A percentile compares a stretch with the other conserved stretches of the same genome.
Evolutionary conservation across 2,329 filamentous ascomycete genomes (phyloP).

Genomic region (Cladosporium oxysporum): DNA sequence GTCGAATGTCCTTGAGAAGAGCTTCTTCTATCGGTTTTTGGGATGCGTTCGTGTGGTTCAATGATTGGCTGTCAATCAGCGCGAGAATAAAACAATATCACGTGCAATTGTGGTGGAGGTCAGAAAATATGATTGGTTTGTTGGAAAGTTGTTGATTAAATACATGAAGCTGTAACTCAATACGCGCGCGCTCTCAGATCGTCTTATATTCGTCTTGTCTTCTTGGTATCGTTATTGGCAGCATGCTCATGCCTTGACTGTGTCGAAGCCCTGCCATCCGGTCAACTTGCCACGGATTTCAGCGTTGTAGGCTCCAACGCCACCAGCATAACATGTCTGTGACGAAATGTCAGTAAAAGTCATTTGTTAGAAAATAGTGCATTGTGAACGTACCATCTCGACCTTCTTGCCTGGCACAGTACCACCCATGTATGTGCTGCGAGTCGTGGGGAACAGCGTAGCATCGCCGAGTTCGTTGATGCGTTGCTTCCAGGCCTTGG

Average conservation of each 20-base stretch:
- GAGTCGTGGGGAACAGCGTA: constrained; percentile 35
- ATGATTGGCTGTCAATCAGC: no score
- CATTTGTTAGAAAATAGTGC: constrained; percentile 14
- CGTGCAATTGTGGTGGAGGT: no score
- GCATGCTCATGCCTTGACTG: constrained; percentile 26
- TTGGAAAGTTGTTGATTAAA: not conserved
- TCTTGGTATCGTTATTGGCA: not conserved
- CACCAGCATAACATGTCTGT: constrained; percentile 33
- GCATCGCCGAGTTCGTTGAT: constrained; percentile 33
- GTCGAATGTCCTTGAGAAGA: no score
- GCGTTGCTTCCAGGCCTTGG: constrained; percentile 34
- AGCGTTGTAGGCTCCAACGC: constrained; percentile 30
- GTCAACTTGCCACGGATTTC: constrained; percentile 33
- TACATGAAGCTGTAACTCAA: not conserved
- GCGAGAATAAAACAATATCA: no score
- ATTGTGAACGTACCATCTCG: constrained; percentile 25
- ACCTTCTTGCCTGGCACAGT: constrained; percentile 31
- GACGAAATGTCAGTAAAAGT: constrained; percentile 28
- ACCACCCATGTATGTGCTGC: constrained; percentile 35
- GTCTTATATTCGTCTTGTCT: no score
- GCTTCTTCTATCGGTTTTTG: no score
- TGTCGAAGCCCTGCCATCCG: constrained; percentile 29
- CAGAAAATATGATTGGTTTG: not conserved
- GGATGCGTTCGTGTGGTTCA: no score
- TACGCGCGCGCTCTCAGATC: not conserved